Evolutionary conservation across 192 early-diverging fungal genomes (phyloP), one percentile per base, ranked within the genome.

Genomic region (Phycomyces nitens): DNA sequence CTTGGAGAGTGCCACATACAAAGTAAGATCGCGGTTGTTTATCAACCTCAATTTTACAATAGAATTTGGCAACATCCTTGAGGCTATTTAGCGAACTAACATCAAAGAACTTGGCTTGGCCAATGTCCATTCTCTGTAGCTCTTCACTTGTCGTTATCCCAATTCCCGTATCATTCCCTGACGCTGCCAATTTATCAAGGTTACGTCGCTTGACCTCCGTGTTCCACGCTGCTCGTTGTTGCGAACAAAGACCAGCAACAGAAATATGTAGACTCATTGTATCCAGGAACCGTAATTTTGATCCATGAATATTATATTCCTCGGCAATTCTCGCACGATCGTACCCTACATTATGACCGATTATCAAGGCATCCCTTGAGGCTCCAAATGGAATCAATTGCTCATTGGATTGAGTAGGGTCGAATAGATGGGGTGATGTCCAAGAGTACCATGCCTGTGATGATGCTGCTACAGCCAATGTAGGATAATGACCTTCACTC

Each of bases 251-350:
- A 4, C 97, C 97, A 41, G 90, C 87, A 7, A 88, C 84, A 6
- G 94, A 88, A 26, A 88, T 89, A 60, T 99, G 97, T 51, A 99
- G 77, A 65, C 88, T 90, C 88, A 99, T 89, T 1, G 97, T 99
- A 71, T 99, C 97, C 9, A 99, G 49, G 70, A 86, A 97, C 18
- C 76, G 78, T 18, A 82, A 77, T 10, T 73, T 66, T 10, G 87
- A 78, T 11, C 71, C 62, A n/a, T 82, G 73, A 3, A 86, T 15
- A 34, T 65, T 73, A 61, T 97, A 97, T 70, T 96, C 97, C 56
- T 96, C 95, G 53, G 82, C 76, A 23, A 97, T 82, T 6, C 93
- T 80, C 12, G 92, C 91, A 5, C 95, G 84, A 73, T 99, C 97
- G 65, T 87, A 99, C 3, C 91, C 88, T 7, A 97, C 88, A 58